Percentiles rank a stretch among this genome's conserved stretches.
Conservation (phyloP, 2,329 filamentous ascomycete genomes). For the Rhinocladiella mackenziei region DNA sequence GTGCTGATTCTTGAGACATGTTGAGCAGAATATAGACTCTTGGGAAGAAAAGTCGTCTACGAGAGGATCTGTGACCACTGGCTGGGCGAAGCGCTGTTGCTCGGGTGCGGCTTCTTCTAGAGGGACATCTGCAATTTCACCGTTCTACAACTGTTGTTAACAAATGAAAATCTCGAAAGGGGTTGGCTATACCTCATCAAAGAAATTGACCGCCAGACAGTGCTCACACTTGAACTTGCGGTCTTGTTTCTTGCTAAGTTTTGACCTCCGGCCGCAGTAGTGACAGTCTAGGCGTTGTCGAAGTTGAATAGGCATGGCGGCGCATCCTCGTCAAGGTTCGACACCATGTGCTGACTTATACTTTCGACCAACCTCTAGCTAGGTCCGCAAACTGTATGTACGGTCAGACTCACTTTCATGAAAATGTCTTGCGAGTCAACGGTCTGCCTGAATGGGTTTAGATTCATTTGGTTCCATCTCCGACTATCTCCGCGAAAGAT, state of each 20-base stretch:
- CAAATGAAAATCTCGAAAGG: constrained; percentile 5
- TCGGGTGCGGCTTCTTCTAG: constrained; percentile 49
- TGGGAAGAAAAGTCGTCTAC: constrained; percentile 21
- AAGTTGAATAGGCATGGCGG: constrained; percentile 42
- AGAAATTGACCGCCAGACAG: constrained; percentile 83
- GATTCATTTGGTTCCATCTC: not conserved
- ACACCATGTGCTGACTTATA: not conserved
- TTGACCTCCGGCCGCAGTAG: constrained; percentile 64
- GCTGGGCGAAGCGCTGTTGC: constrained; percentile 46
- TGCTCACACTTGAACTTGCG: constrained; percentile 67
- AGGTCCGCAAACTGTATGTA: too few relatives aligned
- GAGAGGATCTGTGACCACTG: constrained; percentile 35
- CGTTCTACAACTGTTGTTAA: constrained; percentile 55
- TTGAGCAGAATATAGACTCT: constrained; percentile 61
- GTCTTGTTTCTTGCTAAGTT: constrained; percentile 47
- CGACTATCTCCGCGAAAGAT: too few relatives aligned
- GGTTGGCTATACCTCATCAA: constrained; percentile 65
- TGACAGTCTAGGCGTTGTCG: constrained; percentile 63
- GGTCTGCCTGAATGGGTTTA: constrained; percentile 6
- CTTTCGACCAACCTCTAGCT: too few relatives aligned
- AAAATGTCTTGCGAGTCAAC: constrained; percentile 7
- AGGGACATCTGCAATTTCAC: constrained; percentile 85
- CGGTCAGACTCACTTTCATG: too few relatives aligned
- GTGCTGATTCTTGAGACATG: constrained; percentile 84
- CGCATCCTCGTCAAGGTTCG: constrained; percentile 2